A percentile compares a stretch with the other conserved stretches of the same genome.
phyloP scores from a whole-genome alignment of 1,284 basidiomycete genomes.

The Peniophora sp. region DNA sequence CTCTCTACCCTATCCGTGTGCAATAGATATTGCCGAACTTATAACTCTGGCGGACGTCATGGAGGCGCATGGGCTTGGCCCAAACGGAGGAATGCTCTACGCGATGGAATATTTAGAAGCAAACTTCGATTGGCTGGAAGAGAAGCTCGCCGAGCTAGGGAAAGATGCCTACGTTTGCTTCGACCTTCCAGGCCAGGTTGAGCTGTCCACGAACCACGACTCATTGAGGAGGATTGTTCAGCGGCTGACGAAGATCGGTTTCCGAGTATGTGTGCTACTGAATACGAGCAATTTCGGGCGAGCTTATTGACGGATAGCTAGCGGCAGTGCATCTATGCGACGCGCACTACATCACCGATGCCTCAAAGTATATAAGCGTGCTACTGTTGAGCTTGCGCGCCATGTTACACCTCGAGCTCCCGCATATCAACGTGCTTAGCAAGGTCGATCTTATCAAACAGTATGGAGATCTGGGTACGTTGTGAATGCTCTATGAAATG shows the following conservation, averaged over 20 bases:
- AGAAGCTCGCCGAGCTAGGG: constrained; percentile 59
- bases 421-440: constrained; percentile 94
- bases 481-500: neutral
- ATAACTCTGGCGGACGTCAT: constrained; percentile 89
- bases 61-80: constrained; percentile 81
- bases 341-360: constrained; percentile 94
- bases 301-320: constrained; percentile 43
- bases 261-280: constrained; percentile 57
- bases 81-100: constrained; percentile 96
- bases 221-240: constrained; percentile 77
- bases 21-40: constrained; percentile 79
- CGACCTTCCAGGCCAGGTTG: constrained; percentile 96
- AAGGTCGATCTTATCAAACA: constrained; percentile 88
- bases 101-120: constrained; percentile 97
- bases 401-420: constrained; percentile 97
- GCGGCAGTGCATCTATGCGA: constrained; percentile 95
- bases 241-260: constrained; percentile 70
- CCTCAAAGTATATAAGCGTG: constrained; percentile 91
- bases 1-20: constrained; percentile 84
- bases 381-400: constrained; percentile 88
- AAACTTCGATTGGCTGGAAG: constrained; percentile 93
- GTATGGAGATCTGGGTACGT: constrained; percentile 81
- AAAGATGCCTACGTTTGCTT: constrained; percentile 84
- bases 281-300: constrained; percentile 4
- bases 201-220: constrained; percentile 93